phyloP scores from a whole-genome alignment of 2,329 filamentous ascomycete species.

The Alternaria novae-zelandiae region DNA sequence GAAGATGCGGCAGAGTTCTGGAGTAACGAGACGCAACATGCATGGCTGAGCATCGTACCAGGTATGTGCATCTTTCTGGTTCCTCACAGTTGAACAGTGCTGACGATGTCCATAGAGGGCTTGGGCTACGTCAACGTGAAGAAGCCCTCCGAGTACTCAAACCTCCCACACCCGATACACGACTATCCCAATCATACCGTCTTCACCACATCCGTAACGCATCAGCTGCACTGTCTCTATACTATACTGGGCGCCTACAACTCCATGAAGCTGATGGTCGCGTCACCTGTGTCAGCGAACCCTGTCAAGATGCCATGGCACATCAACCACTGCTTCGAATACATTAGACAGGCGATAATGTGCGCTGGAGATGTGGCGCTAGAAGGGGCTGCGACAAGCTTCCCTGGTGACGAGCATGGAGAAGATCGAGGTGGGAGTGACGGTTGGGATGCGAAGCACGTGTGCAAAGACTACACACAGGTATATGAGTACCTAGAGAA shows the following conservation, averaged over 20 bases:
- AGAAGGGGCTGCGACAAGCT: conserved; percentile 42
- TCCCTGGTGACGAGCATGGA: conserved; percentile 30
- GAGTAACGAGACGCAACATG: conserved; percentile 35
- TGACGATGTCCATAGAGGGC: conserved; percentile 26
- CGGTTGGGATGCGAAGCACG: conserved; percentile 43
- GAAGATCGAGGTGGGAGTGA: conserved; percentile 43
- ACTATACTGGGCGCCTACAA: conserved; percentile 44
- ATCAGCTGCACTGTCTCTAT: conserved; percentile 45
- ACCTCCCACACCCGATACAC: conserved; percentile 41
- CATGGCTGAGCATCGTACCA: conserved; percentile 43
- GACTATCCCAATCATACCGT: conserved; percentile 39
- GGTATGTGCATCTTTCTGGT: conserved; percentile 15
- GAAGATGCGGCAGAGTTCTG: conserved; percentile 40
- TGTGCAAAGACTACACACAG: conserved; percentile 42
- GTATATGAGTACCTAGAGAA: conserved; percentile 39
- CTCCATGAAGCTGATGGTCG: conserved; percentile 25
- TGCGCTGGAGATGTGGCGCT: conserved; percentile 43
- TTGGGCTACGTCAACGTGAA: conserved; percentile 42
- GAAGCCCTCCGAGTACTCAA: conserved; percentile 26
- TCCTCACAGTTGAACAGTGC: neutral
- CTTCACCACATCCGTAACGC: conserved; percentile 43
- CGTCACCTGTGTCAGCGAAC: conserved; percentile 8
- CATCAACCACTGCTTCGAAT: conserved; percentile 45
- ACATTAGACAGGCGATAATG: conserved; percentile 44
- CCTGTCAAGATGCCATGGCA: conserved; percentile 43